phyloP scores from a whole-genome alignment of 2,329 filamentous ascomycete species.

The Ceratocystiopsis minuta region DNA sequence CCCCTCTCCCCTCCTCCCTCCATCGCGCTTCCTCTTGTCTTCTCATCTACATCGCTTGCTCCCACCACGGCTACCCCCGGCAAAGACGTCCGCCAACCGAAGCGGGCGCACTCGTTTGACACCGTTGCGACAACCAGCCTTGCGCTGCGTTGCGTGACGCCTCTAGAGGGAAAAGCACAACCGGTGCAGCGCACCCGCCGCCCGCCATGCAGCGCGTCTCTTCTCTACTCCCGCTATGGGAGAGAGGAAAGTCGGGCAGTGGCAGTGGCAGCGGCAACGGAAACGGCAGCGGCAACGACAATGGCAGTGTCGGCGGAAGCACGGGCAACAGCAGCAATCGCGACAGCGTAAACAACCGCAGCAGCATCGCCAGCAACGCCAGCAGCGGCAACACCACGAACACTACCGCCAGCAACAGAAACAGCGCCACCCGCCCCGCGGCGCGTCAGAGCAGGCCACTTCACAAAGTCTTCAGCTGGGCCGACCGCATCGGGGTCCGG shows the following conservation, averaged over 20 bases:
- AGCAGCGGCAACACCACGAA: not conserved
- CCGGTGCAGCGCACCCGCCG: not conserved
- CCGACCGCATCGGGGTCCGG: slow-evolving; percentile 6
- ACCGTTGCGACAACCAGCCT: no score
- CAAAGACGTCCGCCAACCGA: not conserved
- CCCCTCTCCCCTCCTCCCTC: not conserved
- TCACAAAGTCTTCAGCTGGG: slow-evolving; percentile 18
- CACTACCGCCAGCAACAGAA: slow-evolving; percentile 1
- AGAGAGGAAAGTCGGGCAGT: slow-evolving; percentile 11
- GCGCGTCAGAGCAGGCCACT: slow-evolving; percentile 6
- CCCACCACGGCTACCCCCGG: no score
- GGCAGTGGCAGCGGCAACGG: not conserved
- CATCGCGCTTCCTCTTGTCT: not conserved
- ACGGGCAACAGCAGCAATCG: slow-evolving; percentile 2
- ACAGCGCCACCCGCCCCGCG: not conserved
- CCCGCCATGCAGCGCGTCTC: slow-evolving; percentile 27
- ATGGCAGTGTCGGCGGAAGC: not conserved
- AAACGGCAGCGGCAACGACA: slow-evolving; percentile 2
- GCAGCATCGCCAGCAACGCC: not conserved
- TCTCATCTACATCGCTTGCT: no score
- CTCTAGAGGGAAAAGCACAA: no score
- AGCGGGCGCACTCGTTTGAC: no score
- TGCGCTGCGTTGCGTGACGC: no score
- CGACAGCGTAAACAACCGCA: not conserved
- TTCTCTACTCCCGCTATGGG: slow-evolving; percentile 24